Conservation (phyloP, 345 rosid species). For the Streptanthus diversifolius region DNA sequence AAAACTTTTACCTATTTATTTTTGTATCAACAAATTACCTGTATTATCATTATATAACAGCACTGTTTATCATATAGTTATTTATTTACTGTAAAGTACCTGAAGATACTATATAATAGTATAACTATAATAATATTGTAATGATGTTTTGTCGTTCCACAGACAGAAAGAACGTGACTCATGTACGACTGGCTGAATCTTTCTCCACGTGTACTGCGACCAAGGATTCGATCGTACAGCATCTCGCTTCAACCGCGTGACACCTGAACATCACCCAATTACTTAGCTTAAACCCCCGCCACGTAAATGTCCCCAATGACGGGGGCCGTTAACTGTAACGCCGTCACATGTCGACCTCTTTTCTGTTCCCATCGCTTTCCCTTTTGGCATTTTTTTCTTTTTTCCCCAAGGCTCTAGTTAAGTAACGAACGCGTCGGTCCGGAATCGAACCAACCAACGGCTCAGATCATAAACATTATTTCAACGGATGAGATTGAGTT, state of each 20-base stretch:
- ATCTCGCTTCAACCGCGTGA: slow-evolving; percentile 10
- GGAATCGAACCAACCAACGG: slow-evolving; percentile 33
- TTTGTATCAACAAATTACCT: not conserved
- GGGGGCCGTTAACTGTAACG: slow-evolving; percentile 29
- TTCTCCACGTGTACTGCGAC: slow-evolving; percentile 24
- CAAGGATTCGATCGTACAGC: not conserved
- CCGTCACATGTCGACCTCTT: slow-evolving; percentile 15
- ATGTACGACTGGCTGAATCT: slow-evolving; percentile 24
- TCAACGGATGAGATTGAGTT: slow-evolving; percentile 12
- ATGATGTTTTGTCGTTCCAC: not conserved
- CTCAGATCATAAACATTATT: not conserved
- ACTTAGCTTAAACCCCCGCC: slow-evolving; percentile 19
- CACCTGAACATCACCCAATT: slow-evolving; percentile 24
- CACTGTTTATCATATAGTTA: not conserved
- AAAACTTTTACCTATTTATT: too few relatives aligned
- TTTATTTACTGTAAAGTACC: not conserved
- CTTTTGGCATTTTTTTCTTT: not conserved
- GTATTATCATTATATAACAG: not conserved
- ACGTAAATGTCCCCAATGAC: slow-evolving; percentile 22
- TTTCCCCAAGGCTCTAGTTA: not conserved
- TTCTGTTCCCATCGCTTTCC: slow-evolving; percentile 11
- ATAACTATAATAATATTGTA: not conserved
- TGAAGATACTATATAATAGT: not conserved
- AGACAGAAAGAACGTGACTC: slow-evolving; percentile 32
- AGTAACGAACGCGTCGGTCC: slow-evolving; percentile 10